Evolutionary conservation across 179 eudicot genomes (phyloP), one percentile per base, ranked within the genome.

Genomic region (Camellia oleifera): DNA sequence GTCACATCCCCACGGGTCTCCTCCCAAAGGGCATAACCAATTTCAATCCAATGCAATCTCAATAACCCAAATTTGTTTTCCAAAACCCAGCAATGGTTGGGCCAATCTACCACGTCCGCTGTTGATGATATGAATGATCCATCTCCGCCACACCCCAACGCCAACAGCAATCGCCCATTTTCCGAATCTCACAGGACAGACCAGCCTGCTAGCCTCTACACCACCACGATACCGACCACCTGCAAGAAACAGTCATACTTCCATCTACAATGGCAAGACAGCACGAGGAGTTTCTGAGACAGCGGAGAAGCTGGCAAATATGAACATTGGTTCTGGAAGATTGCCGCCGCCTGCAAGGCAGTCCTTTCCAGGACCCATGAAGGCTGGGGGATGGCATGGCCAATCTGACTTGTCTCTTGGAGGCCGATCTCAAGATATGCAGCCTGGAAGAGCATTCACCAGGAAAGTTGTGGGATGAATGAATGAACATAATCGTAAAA

Each of bases 251-350:
- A 20, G 23, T 20, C 23, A 20, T 20, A 20, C 92, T 69, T 86
- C 91, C 7, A 66, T 68, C 42, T 77, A 80, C 81, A 64, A 74
- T 23, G 92, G 89, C 12, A 89, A 80, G 85, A 80, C 26, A 45
- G 77, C 85, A 23, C 90, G 90, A 64, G 90, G 90, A 75, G 85
- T 92, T 64, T 79, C 92, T 0, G 92, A 92, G 63, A 84, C 98
- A 26, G 84, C 90, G 7, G 97, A 87, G 82, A 94, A 88, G 90
- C 75, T 95, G 82, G 91, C 90, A 17, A 95, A 80, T 82, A 86
- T 91, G 92, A 78, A 86, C 40, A n/a, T 92, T 68, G 86, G 91
- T 13, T 42, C 80, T 23, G 91, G 88, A 23, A 87, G 91, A 84
- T 86, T 82, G 61, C 40, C 40, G 2, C 40, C 40, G 40, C 83